Evolutionary conservation across 2,329 filamentous ascomycete genomes (phyloP), one percentile per base, ranked within the genome.

Genomic region (Nemania sp.): DNA sequence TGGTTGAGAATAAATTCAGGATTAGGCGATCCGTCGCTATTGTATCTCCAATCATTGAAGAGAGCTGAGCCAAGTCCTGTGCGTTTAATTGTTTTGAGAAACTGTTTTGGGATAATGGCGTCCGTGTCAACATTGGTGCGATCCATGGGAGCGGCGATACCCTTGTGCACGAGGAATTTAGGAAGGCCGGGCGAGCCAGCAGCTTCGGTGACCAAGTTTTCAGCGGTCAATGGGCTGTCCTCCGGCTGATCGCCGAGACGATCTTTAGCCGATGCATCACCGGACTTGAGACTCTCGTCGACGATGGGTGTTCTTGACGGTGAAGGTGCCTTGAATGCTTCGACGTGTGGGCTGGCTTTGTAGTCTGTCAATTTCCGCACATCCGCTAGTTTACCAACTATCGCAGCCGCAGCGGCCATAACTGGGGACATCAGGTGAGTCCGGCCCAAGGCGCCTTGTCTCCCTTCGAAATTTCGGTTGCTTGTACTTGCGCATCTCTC

Each of bases 91-190:
- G 94, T 99, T 80, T 97, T 99, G 61, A 99, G 83, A 78, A 97
- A 99, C 72, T 99, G 94, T 76, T 99, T 99, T 61, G 94, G 94
- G 64, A 99, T 99, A 74, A 97, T 97, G 69, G 93, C 93, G 68
- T 99, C 94, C n/a, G 94, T 99, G 77, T 99, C 94, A 65, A 97
- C 86, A 72, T 99, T 99, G 62, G 88, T 81, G 66, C 89, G 85
- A 59, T 96, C 89, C 73, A 99, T 77, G 2, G 91, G 90, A 9
- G 92, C 94, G 1, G 91, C 91, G 61, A 93, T 87, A 53, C 93
- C 94, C 75, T 89, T 93, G 64, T 95, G 83, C 41, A 84, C 82
- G 20, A 83, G 85, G 75, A 97, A 97, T 69, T 90, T 90, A 61
- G 90, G 86, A 59, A 97, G 86, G 43, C 91, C 91, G 22, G 79